Base-by-base conservation (phyloP, 805 yeast genomes). In the Lachancea sp. region DNA sequence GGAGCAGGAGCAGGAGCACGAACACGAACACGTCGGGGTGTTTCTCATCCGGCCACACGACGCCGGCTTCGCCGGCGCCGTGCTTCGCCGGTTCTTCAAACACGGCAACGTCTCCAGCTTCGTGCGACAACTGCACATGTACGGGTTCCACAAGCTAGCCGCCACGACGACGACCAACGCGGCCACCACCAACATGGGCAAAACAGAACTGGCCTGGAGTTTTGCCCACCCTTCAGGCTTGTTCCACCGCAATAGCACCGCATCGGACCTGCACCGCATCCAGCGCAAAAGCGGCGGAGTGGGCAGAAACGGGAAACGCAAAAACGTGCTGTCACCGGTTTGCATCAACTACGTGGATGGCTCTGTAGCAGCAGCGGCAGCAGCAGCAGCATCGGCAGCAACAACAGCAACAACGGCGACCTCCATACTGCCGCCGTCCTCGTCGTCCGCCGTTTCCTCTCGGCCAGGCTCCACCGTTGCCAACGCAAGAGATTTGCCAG, bases 101-200 rank as follows among this genome's bases (percentile, higher is more conserved):
- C 97, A 90, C 67, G 95, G 95, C 2, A 91, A 91, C 60, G 89
- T 90, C 20, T 88, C 95, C 22, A 81, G 91, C 48, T 91, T 91
- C 68, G 96, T 91, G 29, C 78, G 97, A 38, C 97, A 91, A 66
- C 71, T 90, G 38, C 96, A 91, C 69, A 91, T 84, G 85, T 85
- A 85, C 57, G 91, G 91, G 0, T 85, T 85, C 59, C 90, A 83
- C 60, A 48, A 48, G 36, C 44, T 41, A 25, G 22, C 35, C 19
- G 4, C 35, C 5, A n/a, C n/a, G n/a, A n/a, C n/a, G n/a, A n/a
- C n/a, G n/a, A n/a, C n/a, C n/a, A n/a, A n/a, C n/a, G n/a, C n/a
- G n/a, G n/a, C 33, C 33, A 13, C 11, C 12, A 6, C 16, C 15
- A 54, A 49, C 36, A 29, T 49, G 18, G 42, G 22, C 32, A 32